phyloP scores from a whole-genome alignment of 345 rosid species.

The Iberis pinnata region DNA sequence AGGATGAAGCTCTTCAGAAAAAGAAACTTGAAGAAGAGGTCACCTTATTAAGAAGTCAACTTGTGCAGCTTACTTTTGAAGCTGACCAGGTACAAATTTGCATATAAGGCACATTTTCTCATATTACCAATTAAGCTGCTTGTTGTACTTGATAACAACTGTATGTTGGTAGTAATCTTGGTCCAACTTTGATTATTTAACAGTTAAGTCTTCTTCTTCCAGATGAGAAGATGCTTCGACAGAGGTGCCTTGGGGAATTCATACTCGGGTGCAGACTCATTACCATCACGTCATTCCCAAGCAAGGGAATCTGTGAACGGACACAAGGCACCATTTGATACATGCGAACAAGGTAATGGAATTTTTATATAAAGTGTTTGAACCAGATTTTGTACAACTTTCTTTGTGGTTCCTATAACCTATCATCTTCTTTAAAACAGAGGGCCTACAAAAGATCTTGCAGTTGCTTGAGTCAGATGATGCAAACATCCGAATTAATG shows the following conservation, averaged over 20 bases:
- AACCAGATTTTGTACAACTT: background rate
- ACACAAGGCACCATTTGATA: slow-evolving; percentile 60
- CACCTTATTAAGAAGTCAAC: slow-evolving; percentile 58
- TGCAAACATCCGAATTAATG: slow-evolving; percentile 86
- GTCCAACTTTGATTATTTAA: background rate
- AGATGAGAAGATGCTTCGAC: slow-evolving; percentile 70
- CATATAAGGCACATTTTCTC: slow-evolving; percentile 7
- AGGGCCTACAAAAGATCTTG: slow-evolving; percentile 82
- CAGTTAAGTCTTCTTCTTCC: slow-evolving; percentile 10
- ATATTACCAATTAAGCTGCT: background rate
- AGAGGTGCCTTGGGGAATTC: slow-evolving; percentile 46
- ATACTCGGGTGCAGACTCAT: slow-evolving; percentile 48
- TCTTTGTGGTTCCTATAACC: slow-evolving; percentile 16
- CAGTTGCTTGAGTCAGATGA: slow-evolving; percentile 89
- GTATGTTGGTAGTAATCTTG: slow-evolving; percentile 2
- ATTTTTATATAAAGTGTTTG: background rate
- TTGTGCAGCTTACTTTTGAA: slow-evolving; percentile 79
- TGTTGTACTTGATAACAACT: slow-evolving; percentile 14
- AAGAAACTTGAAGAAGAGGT: slow-evolving; percentile 85
- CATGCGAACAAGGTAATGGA: slow-evolving; percentile 84
- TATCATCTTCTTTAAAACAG: slow-evolving; percentile 35
- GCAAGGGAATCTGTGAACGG: slow-evolving; percentile 49
- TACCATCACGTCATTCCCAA: slow-evolving; percentile 50
- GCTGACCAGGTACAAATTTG: slow-evolving; percentile 72
- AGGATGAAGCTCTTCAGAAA: slow-evolving; percentile 68